phyloP scores from a whole-genome alignment of 805 yeast species.

The Kuraishia cidri region DNA sequence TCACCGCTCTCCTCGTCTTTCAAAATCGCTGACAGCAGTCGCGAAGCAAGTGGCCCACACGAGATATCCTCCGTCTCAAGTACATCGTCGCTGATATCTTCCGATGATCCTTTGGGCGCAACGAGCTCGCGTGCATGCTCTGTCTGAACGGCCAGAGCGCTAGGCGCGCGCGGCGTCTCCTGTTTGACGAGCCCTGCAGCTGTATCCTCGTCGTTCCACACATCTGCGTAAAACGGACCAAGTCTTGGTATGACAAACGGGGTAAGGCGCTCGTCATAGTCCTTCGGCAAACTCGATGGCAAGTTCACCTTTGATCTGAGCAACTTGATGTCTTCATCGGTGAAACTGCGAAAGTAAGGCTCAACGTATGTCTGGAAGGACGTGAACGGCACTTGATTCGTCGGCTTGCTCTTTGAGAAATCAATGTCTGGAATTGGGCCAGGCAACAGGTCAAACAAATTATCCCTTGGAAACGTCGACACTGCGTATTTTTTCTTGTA shows the following conservation, averaged over 20 bases:
- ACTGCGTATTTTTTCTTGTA: conserved; percentile 76
- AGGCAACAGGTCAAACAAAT: conserved; percentile 68
- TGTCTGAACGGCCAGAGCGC: conserved; percentile 2
- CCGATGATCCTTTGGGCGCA: conserved; percentile 40
- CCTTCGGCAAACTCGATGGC: conserved; percentile 34
- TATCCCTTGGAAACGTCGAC: conserved; percentile 78
- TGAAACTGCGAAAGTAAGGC: conserved; percentile 68
- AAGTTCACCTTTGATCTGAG: conserved; percentile 52
- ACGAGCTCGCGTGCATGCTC: conserved; percentile 1
- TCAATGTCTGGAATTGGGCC: conserved; percentile 86
- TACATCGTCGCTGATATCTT: conserved; percentile 45
- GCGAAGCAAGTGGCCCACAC: conserved; percentile 85
- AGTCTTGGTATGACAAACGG: conserved; percentile 81
- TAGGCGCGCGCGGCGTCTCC: not conserved
- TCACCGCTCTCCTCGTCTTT: conserved; percentile 24
- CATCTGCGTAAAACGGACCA: conserved; percentile 74
- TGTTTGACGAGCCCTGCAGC: conserved; percentile 13
- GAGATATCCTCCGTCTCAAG: conserved; percentile 70
- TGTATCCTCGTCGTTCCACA: conserved; percentile 81
- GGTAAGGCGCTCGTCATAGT: conserved; percentile 55
- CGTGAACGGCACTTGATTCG: conserved; percentile 86
- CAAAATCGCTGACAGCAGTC: conserved; percentile 75
- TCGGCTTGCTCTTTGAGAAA: conserved; percentile 73
- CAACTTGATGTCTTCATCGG: conserved; percentile 76
- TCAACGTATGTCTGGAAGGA: conserved; percentile 84